Evolutionary conservation across 352 stramenopile genomes (phyloP), one percentile per base, ranked within the genome.

Genomic region (Pythium grandisporangium): DNA sequence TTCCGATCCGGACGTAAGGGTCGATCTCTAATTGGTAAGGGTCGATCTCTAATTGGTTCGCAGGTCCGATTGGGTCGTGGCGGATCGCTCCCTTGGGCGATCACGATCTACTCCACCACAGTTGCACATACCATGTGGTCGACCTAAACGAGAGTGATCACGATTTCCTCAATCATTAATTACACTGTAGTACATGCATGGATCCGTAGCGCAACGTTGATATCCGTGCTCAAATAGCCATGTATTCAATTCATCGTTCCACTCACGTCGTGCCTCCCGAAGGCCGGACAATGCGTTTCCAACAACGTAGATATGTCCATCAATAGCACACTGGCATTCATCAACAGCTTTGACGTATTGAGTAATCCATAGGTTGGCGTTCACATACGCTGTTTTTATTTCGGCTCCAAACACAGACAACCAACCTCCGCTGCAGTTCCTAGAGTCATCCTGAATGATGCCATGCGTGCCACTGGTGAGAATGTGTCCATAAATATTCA

Each of bases 91-190:
- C n/a, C n/a, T n/a, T n/a, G n/a, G n/a, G n/a, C n/a, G n/a, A n/a
- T n/a, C n/a, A n/a, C n/a, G n/a, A n/a, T n/a, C n/a, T n/a, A n/a
- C n/a, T n/a, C n/a, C n/a, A n/a, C n/a, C n/a, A n/a, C n/a, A n/a
- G 48, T 63, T 16, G 54, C 48, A 24, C 51, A 65, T 27, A 65
- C 22, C 2, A 61, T 53, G 17, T 61, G 45, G 42, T 65, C 50
- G 2, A 65, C 51, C 20, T 61, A 65, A 33, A 48, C 12, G 4
- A 58, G 33, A 11, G 54, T 30, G 7, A 65, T 32, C 13, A 37
- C 42, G 19, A 57, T 55, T 16, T 37, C n/a, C n/a, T n/a, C n/a
- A 24, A 3, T 33, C 40, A 35, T 38, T 45, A 14, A 5, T 16
- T 6, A 37, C 25, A 16, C 27, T 43, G 30, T 48, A 51, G 34